Evolutionary conservation across 257 asterid species (phyloP).

Genomic region (Solanum lycopersicoides): DNA sequence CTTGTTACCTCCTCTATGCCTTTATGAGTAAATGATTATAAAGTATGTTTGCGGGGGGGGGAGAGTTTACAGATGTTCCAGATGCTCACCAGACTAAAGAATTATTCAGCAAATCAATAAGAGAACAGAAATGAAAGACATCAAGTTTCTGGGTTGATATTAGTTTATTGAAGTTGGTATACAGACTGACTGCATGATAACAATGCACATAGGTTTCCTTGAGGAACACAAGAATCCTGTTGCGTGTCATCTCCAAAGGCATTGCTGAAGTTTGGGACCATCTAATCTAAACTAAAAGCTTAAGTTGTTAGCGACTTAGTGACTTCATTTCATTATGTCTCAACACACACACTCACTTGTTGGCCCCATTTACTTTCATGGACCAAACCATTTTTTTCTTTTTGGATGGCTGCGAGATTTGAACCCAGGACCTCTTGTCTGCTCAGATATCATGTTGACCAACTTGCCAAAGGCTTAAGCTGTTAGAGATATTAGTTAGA

Average conservation of each 20-base stretch:
- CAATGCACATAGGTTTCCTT: not conserved
- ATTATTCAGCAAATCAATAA: not conserved
- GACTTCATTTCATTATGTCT: not conserved
- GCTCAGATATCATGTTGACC: not conserved
- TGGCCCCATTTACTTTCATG: not conserved
- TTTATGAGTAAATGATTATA: not conserved
- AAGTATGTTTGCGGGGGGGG: not conserved
- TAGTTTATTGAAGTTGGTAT: not conserved
- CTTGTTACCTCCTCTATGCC: not conserved
- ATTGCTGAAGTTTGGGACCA: not conserved
- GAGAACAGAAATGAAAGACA: not conserved
- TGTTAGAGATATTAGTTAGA: not conserved
- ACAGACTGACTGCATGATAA: not conserved
- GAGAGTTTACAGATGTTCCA: not conserved
- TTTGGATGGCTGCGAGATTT: not conserved
- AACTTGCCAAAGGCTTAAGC: not conserved
- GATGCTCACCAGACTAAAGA: not conserved
- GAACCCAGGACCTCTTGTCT: not conserved
- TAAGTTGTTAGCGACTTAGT: not conserved
- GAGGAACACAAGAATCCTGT: not conserved
- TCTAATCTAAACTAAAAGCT: not conserved
- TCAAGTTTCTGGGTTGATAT: not conserved
- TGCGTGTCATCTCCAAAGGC: not conserved
- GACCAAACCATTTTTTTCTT: not conserved
- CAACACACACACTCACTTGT: not conserved